Percentiles rank a stretch among this genome's conserved stretches.
Evolutionary conservation across 2,329 filamentous ascomycete genomes (phyloP).

Genomic region (Cladophialophora yegresii): DNA sequence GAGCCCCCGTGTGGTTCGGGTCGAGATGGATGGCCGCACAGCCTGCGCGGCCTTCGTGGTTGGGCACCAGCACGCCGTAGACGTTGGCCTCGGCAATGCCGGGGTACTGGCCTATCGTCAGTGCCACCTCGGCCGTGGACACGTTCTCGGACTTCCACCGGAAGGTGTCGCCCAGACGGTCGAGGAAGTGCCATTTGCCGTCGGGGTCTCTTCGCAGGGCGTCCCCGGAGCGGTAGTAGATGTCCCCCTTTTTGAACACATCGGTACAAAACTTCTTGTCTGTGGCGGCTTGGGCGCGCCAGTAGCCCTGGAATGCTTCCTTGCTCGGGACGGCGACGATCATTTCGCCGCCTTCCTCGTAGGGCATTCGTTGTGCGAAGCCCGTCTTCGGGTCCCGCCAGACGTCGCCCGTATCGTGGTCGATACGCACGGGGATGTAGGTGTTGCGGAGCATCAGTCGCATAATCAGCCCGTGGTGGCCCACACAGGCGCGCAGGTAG

Average conservation of each 20-base stretch:
- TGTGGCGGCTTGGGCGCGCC: slow-evolving; percentile 70
- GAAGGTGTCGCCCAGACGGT: slow-evolving; percentile 60
- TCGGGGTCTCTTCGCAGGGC: slow-evolving; percentile 70
- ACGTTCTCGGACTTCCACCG: slow-evolving; percentile 75
- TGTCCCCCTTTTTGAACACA: slow-evolving; percentile 74
- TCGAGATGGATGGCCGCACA: slow-evolving; percentile 71
- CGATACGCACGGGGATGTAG: slow-evolving; percentile 68
- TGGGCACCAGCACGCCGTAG: slow-evolving; percentile 76
- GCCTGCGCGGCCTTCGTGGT: slow-evolving; percentile 81
- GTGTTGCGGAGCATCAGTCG: slow-evolving; percentile 56
- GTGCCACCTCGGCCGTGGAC: slow-evolving; percentile 77
- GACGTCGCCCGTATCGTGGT: slow-evolving; percentile 68
- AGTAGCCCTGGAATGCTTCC: slow-evolving; percentile 77
- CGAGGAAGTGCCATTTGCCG: slow-evolving; percentile 75
- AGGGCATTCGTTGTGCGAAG: slow-evolving; percentile 63
- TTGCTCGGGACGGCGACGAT: slow-evolving; percentile 66
- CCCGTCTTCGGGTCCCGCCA: slow-evolving; percentile 67
- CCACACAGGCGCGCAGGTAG: slow-evolving; percentile 65
- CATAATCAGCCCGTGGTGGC: slow-evolving; percentile 67
- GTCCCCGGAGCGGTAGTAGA: slow-evolving; percentile 83
- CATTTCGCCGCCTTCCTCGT: slow-evolving; percentile 73
- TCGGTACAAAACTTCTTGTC: slow-evolving; percentile 71
- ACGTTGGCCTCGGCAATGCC: slow-evolving; percentile 77
- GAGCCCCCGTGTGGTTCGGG: slow-evolving; percentile 46
- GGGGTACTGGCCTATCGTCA: slow-evolving; percentile 68